These are phyloP conservation scores for Colletotrichum sojae DNA, from an alignment of 2,329 filamentous ascomycete species.

Conservation along the genomic window DNA sequence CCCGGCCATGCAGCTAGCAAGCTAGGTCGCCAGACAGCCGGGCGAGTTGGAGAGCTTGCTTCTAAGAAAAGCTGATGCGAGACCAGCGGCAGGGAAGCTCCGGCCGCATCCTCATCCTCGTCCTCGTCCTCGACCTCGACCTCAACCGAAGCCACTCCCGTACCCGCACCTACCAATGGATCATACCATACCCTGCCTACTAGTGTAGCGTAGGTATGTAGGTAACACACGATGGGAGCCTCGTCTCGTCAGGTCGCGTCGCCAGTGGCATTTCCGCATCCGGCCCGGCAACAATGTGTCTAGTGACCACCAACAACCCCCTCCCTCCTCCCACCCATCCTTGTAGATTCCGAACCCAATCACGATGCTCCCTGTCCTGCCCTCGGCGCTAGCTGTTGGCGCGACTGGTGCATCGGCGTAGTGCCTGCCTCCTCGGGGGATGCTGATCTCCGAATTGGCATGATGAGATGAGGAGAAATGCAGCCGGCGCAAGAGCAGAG, in stretches of 20 bases:
- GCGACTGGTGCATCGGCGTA: conserved; percentile 4
- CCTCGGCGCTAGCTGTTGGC: conserved; percentile 22
- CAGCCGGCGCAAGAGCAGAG: neutral
- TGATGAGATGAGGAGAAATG: neutral
- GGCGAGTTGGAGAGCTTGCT: neutral
- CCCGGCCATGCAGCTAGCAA: neutral
- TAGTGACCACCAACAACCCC: conserved; percentile 23
- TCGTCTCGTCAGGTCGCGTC: neutral
- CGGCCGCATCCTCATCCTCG: too few species aligned
- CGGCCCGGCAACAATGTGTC: neutral
- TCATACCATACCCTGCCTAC: too few species aligned
- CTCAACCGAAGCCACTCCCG: too few species aligned
- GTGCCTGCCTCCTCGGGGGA: conserved; percentile 7
- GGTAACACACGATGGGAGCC: too few species aligned
- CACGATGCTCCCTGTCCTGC: conserved; percentile 6
- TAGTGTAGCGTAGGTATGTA: too few species aligned
- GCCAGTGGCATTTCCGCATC: neutral
- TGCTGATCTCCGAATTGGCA: conserved; percentile 32
- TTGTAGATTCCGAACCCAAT: neutral
- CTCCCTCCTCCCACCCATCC: neutral
- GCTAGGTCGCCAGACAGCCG: neutral
- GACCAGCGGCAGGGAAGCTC: neutral
- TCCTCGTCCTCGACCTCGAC: too few species aligned
- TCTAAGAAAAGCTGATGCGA: conserved; percentile 13
- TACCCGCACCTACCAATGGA: too few species aligned